Evolutionary conservation across 805 yeast species (phyloP).

Genomic region (Saturnispora hagleri): DNA sequence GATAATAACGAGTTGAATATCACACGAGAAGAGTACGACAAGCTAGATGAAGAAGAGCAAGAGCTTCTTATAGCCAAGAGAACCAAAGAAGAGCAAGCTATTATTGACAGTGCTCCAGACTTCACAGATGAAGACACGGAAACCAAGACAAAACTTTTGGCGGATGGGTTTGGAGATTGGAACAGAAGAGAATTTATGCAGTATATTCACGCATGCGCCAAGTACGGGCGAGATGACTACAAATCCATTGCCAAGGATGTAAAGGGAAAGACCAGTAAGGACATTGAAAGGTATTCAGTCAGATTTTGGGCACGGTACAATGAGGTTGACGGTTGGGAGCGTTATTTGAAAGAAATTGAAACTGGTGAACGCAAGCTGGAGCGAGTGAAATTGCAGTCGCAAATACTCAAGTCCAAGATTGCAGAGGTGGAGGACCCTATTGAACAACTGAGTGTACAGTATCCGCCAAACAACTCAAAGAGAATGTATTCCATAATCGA

Average conservation of each 20-base stretch:
- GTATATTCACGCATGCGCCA: slow-evolving; percentile 61
- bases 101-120: slow-evolving; percentile 46
- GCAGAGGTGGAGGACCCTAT: slow-evolving; percentile 48
- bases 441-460: slow-evolving; percentile 53
- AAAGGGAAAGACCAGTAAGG: slow-evolving; percentile 48
- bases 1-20: slow-evolving; percentile 25
- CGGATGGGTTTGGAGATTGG: slow-evolving; percentile 58
- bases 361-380: slow-evolving; percentile 61
- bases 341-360: slow-evolving; percentile 63
- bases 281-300: slow-evolving; percentile 47
- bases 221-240: slow-evolving; percentile 48
- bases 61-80: slow-evolving; percentile 25
- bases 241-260: slow-evolving; percentile 44
- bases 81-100: slow-evolving; percentile 40
- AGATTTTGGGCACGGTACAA: slow-evolving; percentile 55
- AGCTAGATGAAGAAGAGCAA: slow-evolving; percentile 18
- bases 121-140: slow-evolving; percentile 54
- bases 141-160: slow-evolving; percentile 43
- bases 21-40: slow-evolving; percentile 27
- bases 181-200: slow-evolving; percentile 66
- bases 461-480: slow-evolving; percentile 79
- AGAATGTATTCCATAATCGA: slow-evolving; percentile 60
- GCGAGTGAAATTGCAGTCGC: slow-evolving; percentile 45
- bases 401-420: slow-evolving; percentile 44
- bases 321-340: slow-evolving; percentile 62